phyloP scores from a whole-genome alignment of 768 basidiomycete genomes.

The Pulveroboletus sp. region DNA sequence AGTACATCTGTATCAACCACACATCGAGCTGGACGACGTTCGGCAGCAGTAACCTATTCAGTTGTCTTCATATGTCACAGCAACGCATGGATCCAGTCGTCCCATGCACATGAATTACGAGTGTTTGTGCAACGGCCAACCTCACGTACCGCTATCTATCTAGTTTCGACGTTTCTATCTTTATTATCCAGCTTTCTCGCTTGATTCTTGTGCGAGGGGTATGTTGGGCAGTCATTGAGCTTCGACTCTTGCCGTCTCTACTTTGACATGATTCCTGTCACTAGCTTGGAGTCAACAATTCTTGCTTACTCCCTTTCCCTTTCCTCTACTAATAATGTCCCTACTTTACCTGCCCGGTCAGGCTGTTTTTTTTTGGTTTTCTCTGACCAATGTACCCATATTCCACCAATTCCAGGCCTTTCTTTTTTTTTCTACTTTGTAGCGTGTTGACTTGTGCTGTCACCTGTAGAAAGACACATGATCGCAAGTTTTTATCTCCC shows the following conservation, averaged over 20 bases:
- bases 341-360: conserved; percentile 20
- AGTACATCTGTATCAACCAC: conserved; percentile 33
- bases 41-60: conserved; percentile 27
- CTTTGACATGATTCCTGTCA: conserved; percentile 5
- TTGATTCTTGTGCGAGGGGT: conserved; percentile 16
- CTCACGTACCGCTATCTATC: conserved; percentile 17
- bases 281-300: conserved; percentile 1
- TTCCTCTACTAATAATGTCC: neutral
- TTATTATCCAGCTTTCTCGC: conserved; percentile 24
- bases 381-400: conserved; percentile 14
- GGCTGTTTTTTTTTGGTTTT: conserved; percentile 13
- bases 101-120: conserved; percentile 25
- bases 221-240: conserved; percentile 6
- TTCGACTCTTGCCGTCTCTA: neutral
- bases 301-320: conserved; percentile 5
- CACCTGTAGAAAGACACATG: neutral
- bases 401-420: conserved; percentile 12
- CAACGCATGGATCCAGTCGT: conserved; percentile 18
- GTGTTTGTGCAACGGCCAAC: conserved; percentile 19
- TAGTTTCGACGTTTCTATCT: conserved; percentile 22
- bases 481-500: too few relatives aligned
- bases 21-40: conserved; percentile 20
- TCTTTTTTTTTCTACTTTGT: neutral
- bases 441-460: neutral
- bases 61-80: conserved; percentile 26